Percentiles rank a stretch among this genome's conserved stretches.
phyloP scores from a whole-genome alignment of 257 asterid genomes.

The Solanum pinnatisectum region DNA sequence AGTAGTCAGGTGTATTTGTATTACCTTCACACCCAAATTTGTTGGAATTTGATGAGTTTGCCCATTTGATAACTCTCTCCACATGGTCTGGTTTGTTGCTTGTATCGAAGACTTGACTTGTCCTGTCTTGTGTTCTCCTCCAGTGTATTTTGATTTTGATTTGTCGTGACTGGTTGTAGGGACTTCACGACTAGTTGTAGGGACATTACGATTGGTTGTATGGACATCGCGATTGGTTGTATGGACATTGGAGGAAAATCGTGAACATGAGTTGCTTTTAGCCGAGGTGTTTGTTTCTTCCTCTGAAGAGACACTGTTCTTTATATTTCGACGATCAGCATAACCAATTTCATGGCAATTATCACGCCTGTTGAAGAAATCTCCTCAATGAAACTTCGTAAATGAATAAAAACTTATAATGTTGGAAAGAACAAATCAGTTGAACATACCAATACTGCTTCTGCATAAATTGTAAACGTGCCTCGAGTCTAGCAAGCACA shows the following conservation, averaged over 20 bases:
- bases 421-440: background rate
- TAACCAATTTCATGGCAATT: constrained; percentile 6
- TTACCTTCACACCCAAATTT: constrained; percentile 23
- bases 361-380: background rate
- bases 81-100: background rate
- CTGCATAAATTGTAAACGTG: constrained; percentile 1
- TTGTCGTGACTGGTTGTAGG: background rate
- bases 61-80: background rate
- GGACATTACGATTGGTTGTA: background rate
- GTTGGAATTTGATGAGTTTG: background rate
- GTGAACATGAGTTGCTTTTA: background rate
- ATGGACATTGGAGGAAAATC: background rate
- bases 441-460: constrained; percentile 3
- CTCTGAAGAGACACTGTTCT: background rate
- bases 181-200: no score
- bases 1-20: background rate
- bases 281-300: background rate
- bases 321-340: constrained; percentile 2
- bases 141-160: background rate
- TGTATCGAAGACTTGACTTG: constrained; percentile 1
- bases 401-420: background rate
- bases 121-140: background rate
- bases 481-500: constrained; percentile 6
- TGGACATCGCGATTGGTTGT: background rate
- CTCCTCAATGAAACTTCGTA: background rate